These are phyloP conservation scores for Huntiella abstrusa DNA, from an alignment of 2,329 filamentous ascomycete genomes.

Conservation along the genomic window DNA sequence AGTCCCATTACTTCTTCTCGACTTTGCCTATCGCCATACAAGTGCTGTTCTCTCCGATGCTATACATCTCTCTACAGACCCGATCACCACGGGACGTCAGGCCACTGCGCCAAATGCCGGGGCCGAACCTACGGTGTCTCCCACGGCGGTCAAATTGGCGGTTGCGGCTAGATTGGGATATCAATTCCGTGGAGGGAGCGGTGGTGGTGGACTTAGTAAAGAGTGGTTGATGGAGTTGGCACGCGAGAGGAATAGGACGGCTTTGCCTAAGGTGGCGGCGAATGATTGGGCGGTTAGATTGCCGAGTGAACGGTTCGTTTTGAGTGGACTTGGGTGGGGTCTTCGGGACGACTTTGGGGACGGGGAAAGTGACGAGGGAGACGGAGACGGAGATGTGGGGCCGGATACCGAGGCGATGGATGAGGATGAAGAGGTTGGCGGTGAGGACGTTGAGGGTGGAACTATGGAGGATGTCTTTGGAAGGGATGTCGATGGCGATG, in stretches of 20 bases:
- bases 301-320: conserved; percentile 48
- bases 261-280: conserved; percentile 40
- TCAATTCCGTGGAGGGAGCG: conserved; percentile 42
- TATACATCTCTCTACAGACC: conserved; percentile 48
- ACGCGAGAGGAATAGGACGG: conserved; percentile 47
- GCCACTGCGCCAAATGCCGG: conserved; percentile 29
- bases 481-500: conserved; percentile 33
- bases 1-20: conserved; percentile 64
- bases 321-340: conserved; percentile 47
- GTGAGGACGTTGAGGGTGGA: conserved; percentile 29
- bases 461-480: conserved; percentile 37
- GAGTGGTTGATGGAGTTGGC: conserved; percentile 65
- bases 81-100: conserved; percentile 36
- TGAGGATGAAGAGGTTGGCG: conserved; percentile 24
- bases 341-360: conserved; percentile 38
- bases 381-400: conserved; percentile 22
- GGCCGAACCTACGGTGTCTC: conserved; percentile 37
- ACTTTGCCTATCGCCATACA: conserved; percentile 73
- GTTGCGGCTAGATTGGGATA: conserved; percentile 49
- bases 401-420: conserved; percentile 27
- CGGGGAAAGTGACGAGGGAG: conserved; percentile 22
- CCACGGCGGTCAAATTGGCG: conserved; percentile 53
- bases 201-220: conserved; percentile 40
- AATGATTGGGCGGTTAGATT: conserved; percentile 50
- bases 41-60: conserved; percentile 52